Evolutionary conservation across 208 protist genomes (phyloP).

Genomic region (Strigomonas culicis): DNA sequence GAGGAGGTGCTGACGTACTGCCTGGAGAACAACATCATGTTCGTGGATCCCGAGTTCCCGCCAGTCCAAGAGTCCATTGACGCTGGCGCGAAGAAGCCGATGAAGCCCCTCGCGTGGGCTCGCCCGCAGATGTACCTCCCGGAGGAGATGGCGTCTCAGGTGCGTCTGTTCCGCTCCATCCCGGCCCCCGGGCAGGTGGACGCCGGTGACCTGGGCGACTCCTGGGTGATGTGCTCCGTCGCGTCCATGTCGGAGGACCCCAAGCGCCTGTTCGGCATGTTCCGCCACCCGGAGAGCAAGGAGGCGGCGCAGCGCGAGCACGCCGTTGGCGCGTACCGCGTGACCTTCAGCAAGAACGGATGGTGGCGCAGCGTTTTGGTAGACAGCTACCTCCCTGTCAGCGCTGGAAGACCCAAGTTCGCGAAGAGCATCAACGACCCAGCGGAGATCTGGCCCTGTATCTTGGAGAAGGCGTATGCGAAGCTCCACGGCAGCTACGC

Average conservation of each 20-base stretch:
- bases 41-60: conserved; percentile 53
- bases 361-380: conserved; percentile 54
- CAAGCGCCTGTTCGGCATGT: conserved; percentile 30
- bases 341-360: conserved; percentile 42
- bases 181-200: conserved; percentile 31
- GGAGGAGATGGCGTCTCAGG: conserved; percentile 17
- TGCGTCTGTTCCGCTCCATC: conserved; percentile 30
- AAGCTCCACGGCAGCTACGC: conserved; percentile 73
- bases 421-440: conserved; percentile 28
- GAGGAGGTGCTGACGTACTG: conserved; percentile 36
- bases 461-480: conserved; percentile 86
- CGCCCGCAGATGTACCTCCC: conserved; percentile 53
- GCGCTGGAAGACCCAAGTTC: conserved; percentile 23
- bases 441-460: conserved; percentile 58
- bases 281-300: conserved; percentile 26
- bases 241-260: conserved; percentile 32
- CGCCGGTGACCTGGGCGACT: conserved; percentile 63
- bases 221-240: conserved; percentile 58
- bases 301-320: conserved; percentile 23
- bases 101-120: conserved; percentile 36
- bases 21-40: conserved; percentile 34
- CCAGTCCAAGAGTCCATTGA: conserved; percentile 21
- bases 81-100: conserved; percentile 52
- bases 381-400: conserved; percentile 49
- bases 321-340: conserved; percentile 30